These are phyloP conservation scores for Gymnopus androsaceus DNA, from an alignment of 1,284 basidiomycete species.

Conservation along the genomic window DNA sequence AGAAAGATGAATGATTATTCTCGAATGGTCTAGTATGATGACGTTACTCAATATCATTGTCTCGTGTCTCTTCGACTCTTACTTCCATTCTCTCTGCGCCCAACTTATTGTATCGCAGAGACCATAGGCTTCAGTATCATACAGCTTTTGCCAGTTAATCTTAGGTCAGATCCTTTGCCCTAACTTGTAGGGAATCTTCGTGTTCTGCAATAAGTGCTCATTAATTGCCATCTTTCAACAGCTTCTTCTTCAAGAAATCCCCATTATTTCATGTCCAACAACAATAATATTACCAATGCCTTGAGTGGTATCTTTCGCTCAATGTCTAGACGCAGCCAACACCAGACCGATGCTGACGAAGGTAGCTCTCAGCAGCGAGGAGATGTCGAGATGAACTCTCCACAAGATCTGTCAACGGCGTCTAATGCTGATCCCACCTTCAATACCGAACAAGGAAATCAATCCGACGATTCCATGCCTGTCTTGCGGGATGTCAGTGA, in stretches of 20 bases:
- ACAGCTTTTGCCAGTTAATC: background rate
- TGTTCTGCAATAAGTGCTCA: background rate
- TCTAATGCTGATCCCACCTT: background rate
- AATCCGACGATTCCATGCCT: constrained; percentile 18
- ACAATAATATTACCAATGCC: background rate
- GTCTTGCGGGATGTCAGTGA: constrained; percentile 18
- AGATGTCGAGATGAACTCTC: constrained; percentile 7
- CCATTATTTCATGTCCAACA: constrained; percentile 6
- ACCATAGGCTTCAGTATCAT: no score
- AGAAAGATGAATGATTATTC: background rate
- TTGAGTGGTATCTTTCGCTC: constrained; percentile 4
- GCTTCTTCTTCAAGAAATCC: background rate
- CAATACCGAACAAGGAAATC: constrained; percentile 29
- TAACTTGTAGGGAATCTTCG: background rate
- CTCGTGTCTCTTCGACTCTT: background rate
- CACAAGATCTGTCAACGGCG: background rate
- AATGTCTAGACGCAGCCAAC: background rate
- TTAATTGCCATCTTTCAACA: background rate
- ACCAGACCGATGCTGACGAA: background rate
- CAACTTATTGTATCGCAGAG: no score
- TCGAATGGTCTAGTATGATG: no score
- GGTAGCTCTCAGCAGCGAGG: background rate
- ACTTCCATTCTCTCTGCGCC: background rate
- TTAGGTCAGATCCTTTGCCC: background rate
- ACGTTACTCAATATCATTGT: background rate